Conservation (phyloP, 1,284 basidiomycete genomes). For the Malassezia obtusa region DNA sequence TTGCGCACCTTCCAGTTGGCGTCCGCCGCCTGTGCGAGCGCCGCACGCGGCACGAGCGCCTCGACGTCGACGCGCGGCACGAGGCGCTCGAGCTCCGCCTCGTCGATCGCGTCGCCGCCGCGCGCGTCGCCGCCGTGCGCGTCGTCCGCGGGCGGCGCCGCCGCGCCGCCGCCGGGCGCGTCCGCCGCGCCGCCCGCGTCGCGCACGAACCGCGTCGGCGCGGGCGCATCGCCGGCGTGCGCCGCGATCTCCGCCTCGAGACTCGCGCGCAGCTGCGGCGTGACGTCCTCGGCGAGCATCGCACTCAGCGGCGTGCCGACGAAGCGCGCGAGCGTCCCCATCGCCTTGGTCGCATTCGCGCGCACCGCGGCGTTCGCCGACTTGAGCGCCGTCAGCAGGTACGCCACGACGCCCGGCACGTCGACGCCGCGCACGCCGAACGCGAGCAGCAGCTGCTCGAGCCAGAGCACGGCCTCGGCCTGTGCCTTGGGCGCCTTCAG, state of each 20-base stretch:
- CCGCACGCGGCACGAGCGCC: conserved; percentile 70
- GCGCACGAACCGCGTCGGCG: conserved; percentile 66
- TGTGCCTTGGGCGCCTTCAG: conserved; percentile 89
- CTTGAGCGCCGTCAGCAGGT: conserved; percentile 73
- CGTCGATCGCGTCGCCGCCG: conserved; percentile 18
- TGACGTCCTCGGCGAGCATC: conserved; percentile 73
- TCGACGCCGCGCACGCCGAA: conserved; percentile 84
- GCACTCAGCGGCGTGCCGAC: conserved; percentile 85
- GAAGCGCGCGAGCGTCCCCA: conserved; percentile 84
- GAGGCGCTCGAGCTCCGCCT: conserved; percentile 61
- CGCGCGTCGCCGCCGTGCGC: neutral
- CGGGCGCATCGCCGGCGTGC: conserved; percentile 75
- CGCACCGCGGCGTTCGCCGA: conserved; percentile 91
- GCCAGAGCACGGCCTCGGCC: conserved; percentile 81
- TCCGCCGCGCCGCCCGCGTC: conserved; percentile 54
- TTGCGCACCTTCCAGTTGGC: conserved; percentile 90
- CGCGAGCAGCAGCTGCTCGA: conserved; percentile 76
- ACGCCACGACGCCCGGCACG: conserved; percentile 75
- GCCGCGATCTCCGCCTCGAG: conserved; percentile 58
- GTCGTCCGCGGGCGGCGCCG: conserved; percentile 2
- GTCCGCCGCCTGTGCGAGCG: conserved; percentile 77
- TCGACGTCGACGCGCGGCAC: conserved; percentile 93
- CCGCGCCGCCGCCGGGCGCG: conserved; percentile 8
- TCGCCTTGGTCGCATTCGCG: conserved; percentile 83
- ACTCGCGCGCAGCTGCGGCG: conserved; percentile 64